phyloP scores from a whole-genome alignment of 1,139 yeast species.

The Suhomyces atakaporum region DNA sequence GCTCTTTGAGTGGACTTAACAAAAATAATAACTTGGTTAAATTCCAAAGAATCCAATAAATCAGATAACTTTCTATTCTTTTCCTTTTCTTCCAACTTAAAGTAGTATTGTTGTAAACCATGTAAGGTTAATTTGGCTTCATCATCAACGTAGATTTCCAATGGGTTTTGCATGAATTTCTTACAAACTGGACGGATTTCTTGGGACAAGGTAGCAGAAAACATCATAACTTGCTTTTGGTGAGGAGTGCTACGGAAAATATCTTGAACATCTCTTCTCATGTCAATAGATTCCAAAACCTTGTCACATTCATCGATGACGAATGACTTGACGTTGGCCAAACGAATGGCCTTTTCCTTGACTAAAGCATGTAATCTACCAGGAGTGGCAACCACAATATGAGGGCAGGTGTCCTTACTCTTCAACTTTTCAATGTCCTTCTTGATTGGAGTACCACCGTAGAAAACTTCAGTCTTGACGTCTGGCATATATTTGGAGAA shows the following conservation, averaged over 20 bases:
- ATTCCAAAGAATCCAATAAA: slow-evolving; percentile 89
- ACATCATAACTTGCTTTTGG: slow-evolving; percentile 99
- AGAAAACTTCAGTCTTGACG: slow-evolving; percentile 93
- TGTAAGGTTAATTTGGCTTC: slow-evolving; percentile 96
- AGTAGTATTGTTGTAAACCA: slow-evolving; percentile 96
- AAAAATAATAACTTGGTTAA: slow-evolving; percentile 96
- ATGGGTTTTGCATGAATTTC: slow-evolving; percentile 96
- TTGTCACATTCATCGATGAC: slow-evolving; percentile 99
- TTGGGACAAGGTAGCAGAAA: slow-evolving; percentile 91
- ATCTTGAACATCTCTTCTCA: slow-evolving; percentile 99
- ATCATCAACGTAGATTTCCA: slow-evolving; percentile 96
- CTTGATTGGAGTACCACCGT: slow-evolving; percentile 90
- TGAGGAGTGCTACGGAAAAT: slow-evolving; percentile 97
- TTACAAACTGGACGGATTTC: slow-evolving; percentile 97
- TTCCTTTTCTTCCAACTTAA: slow-evolving; percentile 86
- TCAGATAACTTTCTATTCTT: slow-evolving; percentile 94
- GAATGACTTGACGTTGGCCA: slow-evolving; percentile 88
- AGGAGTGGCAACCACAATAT: slow-evolving; percentile 96
- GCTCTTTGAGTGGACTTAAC: slow-evolving; percentile 94
- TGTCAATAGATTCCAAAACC: slow-evolving; percentile 86
- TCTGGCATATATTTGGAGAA: slow-evolving; percentile 99
- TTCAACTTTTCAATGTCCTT: slow-evolving; percentile 87
- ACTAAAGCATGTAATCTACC: slow-evolving; percentile 96
- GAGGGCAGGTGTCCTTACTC: slow-evolving; percentile 94
- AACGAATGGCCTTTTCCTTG: slow-evolving; percentile 84